Evolutionary conservation across 208 protist genomes (phyloP).

Genomic region (Strigomonas oncopelti): DNA sequence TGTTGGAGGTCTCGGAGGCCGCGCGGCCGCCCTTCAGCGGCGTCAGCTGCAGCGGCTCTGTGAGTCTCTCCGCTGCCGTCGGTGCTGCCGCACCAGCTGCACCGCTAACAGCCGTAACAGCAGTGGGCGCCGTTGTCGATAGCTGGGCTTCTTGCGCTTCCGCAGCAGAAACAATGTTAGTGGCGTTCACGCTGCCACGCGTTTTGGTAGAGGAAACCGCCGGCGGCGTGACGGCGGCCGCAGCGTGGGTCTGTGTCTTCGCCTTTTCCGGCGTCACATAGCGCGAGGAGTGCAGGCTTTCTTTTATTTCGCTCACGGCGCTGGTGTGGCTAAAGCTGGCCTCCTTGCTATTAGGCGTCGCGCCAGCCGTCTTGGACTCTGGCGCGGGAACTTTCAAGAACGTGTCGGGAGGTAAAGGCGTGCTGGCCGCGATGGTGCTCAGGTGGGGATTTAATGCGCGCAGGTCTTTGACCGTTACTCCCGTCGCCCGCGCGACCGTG

Average conservation of each 20-base stretch:
- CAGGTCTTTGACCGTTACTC: conserved; percentile 27
- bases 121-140: no score
- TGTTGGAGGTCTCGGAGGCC: neutral
- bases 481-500: conserved; percentile 22
- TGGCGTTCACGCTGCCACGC: no score
- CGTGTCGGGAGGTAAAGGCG: conserved; percentile 43
- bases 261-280: neutral
- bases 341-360: neutral
- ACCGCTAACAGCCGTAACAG: no score
- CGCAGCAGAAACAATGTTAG: no score
- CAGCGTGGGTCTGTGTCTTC: neutral
- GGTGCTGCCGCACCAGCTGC: neutral
- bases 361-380: conserved; percentile 3
- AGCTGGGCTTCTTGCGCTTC: no score
- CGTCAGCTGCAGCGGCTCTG: neutral
- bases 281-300: neutral
- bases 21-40: no score
- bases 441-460: conserved; percentile 56
- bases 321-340: neutral
- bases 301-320: neutral
- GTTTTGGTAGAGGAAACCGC: no score
- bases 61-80: neutral
- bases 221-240: no score
- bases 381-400: conserved; percentile 33
- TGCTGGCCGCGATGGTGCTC: conserved; percentile 15